A percentile compares a stretch with the other conserved stretches of the same genome.
Evolutionary conservation across 768 basidiomycete genomes (phyloP).

Genomic region (Russula sp.): DNA sequence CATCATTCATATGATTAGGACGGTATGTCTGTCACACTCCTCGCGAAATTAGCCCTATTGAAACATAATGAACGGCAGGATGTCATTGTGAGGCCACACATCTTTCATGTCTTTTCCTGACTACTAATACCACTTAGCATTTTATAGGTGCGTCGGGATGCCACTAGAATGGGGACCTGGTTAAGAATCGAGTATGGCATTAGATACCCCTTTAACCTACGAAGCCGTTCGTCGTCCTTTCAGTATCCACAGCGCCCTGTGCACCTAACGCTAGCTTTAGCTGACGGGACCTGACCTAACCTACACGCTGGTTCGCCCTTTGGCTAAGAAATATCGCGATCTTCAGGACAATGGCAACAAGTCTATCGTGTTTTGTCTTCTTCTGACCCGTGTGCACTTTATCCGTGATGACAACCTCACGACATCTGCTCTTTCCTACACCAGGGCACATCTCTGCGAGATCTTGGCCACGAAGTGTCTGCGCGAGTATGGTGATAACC

Average conservation of each 20-base stretch:
- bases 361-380: constrained; percentile 82
- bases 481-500: constrained; percentile 63
- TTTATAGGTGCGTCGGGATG: constrained; percentile 57
- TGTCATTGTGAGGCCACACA: constrained; percentile 16
- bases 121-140: constrained; percentile 42
- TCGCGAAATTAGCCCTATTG: background rate
- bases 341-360: constrained; percentile 74
- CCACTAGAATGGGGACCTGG: constrained; percentile 10
- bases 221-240: constrained; percentile 58
- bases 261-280: constrained; percentile 39
- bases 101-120: constrained; percentile 5
- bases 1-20: constrained; percentile 73
- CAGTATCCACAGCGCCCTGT: background rate
- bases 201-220: constrained; percentile 81
- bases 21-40: constrained; percentile 41
- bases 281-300: constrained; percentile 83
- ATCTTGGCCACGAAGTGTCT: constrained; percentile 80
- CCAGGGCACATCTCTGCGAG: constrained; percentile 84
- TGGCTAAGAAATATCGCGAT: constrained; percentile 80
- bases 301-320: constrained; percentile 84
- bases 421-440: constrained; percentile 63
- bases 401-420: constrained; percentile 71
- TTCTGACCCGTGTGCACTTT: constrained; percentile 86
- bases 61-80: constrained; percentile 5
- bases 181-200: constrained; percentile 8